Conservation (phyloP, 2,329 filamentous ascomycete species). For the Onygenales sp. region DNA sequence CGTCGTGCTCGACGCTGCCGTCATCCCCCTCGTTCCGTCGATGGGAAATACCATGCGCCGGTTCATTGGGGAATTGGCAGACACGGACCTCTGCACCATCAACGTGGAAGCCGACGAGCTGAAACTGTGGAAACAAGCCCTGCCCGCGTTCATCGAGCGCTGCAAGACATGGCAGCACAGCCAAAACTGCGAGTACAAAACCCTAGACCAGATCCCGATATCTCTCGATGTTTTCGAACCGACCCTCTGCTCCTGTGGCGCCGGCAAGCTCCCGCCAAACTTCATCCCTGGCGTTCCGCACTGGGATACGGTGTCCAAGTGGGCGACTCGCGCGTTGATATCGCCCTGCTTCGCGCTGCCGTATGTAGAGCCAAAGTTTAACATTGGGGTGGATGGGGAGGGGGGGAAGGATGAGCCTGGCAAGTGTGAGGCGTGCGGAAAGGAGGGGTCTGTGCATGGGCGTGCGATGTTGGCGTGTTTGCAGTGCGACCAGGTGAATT, state of each 20-base stretch:
- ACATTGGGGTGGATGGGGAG: not conserved
- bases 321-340: conserved; percentile 22
- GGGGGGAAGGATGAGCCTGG: conserved; percentile 1
- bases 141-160: conserved; percentile 27
- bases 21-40: conserved; percentile 18
- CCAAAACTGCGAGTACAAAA: conserved; percentile 22
- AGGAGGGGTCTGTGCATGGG: conserved; percentile 11
- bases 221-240: conserved; percentile 14
- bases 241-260: conserved; percentile 25
- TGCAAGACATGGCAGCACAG: conserved; percentile 30
- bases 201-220: conserved; percentile 15
- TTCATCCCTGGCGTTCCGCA: conserved; percentile 10
- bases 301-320: conserved; percentile 17
- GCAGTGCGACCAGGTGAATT: conserved; percentile 37
- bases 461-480: conserved; percentile 35
- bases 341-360: conserved; percentile 22
- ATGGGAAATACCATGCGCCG: conserved; percentile 3
- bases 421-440: conserved; percentile 9
- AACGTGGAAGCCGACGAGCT: conserved; percentile 18
- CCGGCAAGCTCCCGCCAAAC: conserved; percentile 16
- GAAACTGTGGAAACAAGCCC: conserved; percentile 21
- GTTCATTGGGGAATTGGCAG: conserved; percentile 2
- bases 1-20: conserved; percentile 21
- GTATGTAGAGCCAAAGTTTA: conserved; percentile 15
- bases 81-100: conserved; percentile 6